These are phyloP conservation scores for Lophium mytilinum DNA, from an alignment of 495 filamentous ascomycete genomes.

Conservation along the genomic window DNA sequence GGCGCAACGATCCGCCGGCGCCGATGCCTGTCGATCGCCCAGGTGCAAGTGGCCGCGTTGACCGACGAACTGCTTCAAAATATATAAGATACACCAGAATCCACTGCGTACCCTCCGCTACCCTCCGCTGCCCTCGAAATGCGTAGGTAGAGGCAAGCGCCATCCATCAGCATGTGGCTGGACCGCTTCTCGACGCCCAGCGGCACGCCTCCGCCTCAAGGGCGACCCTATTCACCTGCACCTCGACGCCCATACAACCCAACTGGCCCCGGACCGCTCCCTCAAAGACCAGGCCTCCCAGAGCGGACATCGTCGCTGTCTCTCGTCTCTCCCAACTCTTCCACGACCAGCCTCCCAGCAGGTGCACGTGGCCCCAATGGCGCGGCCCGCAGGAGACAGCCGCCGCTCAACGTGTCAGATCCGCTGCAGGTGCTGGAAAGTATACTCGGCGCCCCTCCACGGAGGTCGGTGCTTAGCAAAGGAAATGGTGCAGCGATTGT, in stretches of 20 bases:
- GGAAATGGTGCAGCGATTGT: not conserved
- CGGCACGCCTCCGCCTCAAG: slow-evolving; percentile 50
- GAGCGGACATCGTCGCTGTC: slow-evolving; percentile 62
- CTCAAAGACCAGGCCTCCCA: slow-evolving; percentile 49
- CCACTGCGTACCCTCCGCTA: too few species aligned
- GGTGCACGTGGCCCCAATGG: slow-evolving; percentile 56
- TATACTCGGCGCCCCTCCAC: slow-evolving; percentile 53
- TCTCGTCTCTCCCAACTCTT: slow-evolving; percentile 57
- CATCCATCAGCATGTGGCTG: slow-evolving; percentile 61
- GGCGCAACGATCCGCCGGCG: too few species aligned
- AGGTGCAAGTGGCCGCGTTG: too few species aligned
- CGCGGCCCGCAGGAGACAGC: slow-evolving; percentile 44
- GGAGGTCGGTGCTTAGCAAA: slow-evolving; percentile 11
- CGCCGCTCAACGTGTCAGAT: slow-evolving; percentile 52
- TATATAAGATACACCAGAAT: too few species aligned
- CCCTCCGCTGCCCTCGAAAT: not conserved
- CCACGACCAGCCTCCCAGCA: slow-evolving; percentile 60
- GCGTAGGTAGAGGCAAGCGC: not conserved
- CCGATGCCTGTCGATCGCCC: too few species aligned
- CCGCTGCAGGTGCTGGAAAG: slow-evolving; percentile 63
- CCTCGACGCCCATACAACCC: slow-evolving; percentile 54
- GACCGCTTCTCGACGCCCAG: slow-evolving; percentile 68
- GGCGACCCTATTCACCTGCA: slow-evolving; percentile 62
- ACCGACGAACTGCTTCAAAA: too few species aligned
- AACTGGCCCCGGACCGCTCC: slow-evolving; percentile 41